A percentile compares a stretch with the other conserved stretches of the same genome.
Conservation (phyloP, 2,329 filamentous ascomycete species). For the Paramyrothecium sp. region DNA sequence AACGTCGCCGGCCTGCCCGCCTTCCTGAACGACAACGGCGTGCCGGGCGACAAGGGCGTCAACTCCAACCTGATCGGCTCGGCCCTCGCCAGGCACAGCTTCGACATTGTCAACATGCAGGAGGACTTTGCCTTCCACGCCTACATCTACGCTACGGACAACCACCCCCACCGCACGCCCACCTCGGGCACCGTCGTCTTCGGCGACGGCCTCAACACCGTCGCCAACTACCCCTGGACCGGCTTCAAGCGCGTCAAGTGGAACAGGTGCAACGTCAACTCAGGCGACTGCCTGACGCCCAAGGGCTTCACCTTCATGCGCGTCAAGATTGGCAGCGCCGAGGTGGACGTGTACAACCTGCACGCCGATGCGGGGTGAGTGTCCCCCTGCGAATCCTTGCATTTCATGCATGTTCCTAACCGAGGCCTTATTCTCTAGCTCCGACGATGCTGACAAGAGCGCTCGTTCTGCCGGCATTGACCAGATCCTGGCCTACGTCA, state of each 20-base stretch:
- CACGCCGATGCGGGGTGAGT: conserved; percentile 59
- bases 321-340: conserved; percentile 49
- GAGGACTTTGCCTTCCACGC: conserved; percentile 71
- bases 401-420: background rate
- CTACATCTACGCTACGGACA: conserved; percentile 58
- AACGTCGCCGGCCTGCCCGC: conserved; percentile 61
- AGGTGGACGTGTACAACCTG: conserved; percentile 64
- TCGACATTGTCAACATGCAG: conserved; percentile 64
- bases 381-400: background rate
- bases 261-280: conserved; percentile 55
- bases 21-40: conserved; percentile 56
- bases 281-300: conserved; percentile 64
- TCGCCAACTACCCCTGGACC: conserved; percentile 57
- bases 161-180: conserved; percentile 58
- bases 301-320: conserved; percentile 72
- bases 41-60: conserved; percentile 59
- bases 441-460: conserved; percentile 45
- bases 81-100: conserved; percentile 54
- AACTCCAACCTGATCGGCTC: conserved; percentile 57
- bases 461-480: conserved; percentile 59
- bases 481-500: conserved; percentile 59
- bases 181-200: conserved; percentile 65
- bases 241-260: conserved; percentile 56
- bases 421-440: conserved; percentile 24
- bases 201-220: conserved; percentile 63